Evolutionary conservation across 805 yeast genomes (phyloP), one percentile per base, ranked within the genome.

Genomic region (Priceomyces melissophilus): DNA sequence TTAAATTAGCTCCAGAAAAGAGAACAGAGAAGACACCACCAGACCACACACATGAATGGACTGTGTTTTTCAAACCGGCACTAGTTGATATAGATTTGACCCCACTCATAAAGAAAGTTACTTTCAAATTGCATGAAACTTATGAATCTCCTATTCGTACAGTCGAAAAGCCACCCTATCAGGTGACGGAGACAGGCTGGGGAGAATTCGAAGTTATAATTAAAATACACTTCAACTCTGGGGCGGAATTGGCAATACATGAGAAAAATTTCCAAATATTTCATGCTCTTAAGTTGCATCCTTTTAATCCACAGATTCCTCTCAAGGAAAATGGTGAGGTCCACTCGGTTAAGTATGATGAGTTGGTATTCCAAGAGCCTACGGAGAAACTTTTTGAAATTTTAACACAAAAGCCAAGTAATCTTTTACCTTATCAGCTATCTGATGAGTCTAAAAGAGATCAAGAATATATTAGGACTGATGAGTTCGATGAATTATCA

Each of bases 121-220:
- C 90, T 0, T 93, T 91, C 71, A 93, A 93, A 58, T 70, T 93
- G 15, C 99, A 93, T 61, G 99, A 93, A 49, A 93, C 99, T 0
- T 93, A 91, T 54, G 84, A 82, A 14, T 87, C 82, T 52, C 79
- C 96, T 1, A 79, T 88, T n/a, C 70, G 99, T 41, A 76, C 93
- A 1, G 73, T 91, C 11, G 98, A 93, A 47, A 59, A 71, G 25
- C 97, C 98, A 2, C 99, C 99, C 0, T 93, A 84, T 54, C 95
- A 89, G 60, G 88, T 93, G 23, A 85, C 96, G 2, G 99, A 93
- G 57, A 87, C 98, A 0, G 99, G 99, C 0, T 93, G 99, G 99
- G 99, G 99, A 50, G 99, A 93, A 61, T 93, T 93, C 63, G 99
- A 93, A 56, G 84, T 93, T 46, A 79, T 86, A 29, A 82, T 93